Conservation (phyloP, 805 yeast genomes). For the Phaffomyces opuntiae region DNA sequence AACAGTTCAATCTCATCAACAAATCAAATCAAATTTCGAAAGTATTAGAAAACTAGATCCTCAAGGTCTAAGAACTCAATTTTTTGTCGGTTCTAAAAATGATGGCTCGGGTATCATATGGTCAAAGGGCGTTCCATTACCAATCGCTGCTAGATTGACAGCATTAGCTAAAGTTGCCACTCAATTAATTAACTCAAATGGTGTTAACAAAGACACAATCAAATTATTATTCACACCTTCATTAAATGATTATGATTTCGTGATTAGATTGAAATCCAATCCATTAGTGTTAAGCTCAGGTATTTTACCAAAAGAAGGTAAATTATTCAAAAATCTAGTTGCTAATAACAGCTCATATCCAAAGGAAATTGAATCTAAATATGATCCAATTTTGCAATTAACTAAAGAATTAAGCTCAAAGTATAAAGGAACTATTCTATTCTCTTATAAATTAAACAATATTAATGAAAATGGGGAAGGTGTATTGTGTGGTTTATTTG, state of each 20-base stretch:
- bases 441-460: slow-evolving; percentile 52
- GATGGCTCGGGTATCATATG: slow-evolving; percentile 86
- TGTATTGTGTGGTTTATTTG: slow-evolving; percentile 74
- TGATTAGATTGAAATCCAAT: slow-evolving; percentile 48
- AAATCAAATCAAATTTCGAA: slow-evolving; percentile 57
- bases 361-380: slow-evolving; percentile 34
- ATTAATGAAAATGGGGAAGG: slow-evolving; percentile 51
- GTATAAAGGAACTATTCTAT: slow-evolving; percentile 60
- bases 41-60: slow-evolving; percentile 75
- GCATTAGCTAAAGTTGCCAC: slow-evolving; percentile 76
- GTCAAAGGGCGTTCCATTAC: slow-evolving; percentile 58
- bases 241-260: slow-evolving; percentile 76
- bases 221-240: slow-evolving; percentile 73
- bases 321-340: slow-evolving; percentile 54
- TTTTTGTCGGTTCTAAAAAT: slow-evolving; percentile 74
- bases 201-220: slow-evolving; percentile 35
- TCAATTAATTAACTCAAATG: slow-evolving; percentile 42
- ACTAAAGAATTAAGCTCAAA: slow-evolving; percentile 54
- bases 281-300: slow-evolving; percentile 47
- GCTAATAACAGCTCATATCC: slow-evolving; percentile 27
- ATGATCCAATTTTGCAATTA: slow-evolving; percentile 57
- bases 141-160: slow-evolving; percentile 83
- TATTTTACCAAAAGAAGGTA: slow-evolving; percentile 29
- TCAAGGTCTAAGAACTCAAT: slow-evolving; percentile 67
- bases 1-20: slow-evolving; percentile 53